Percentiles rank a stretch among this genome's conserved stretches.
phyloP scores from a whole-genome alignment of 2,329 filamentous ascomycete species.

The Trichophyton simii region DNA sequence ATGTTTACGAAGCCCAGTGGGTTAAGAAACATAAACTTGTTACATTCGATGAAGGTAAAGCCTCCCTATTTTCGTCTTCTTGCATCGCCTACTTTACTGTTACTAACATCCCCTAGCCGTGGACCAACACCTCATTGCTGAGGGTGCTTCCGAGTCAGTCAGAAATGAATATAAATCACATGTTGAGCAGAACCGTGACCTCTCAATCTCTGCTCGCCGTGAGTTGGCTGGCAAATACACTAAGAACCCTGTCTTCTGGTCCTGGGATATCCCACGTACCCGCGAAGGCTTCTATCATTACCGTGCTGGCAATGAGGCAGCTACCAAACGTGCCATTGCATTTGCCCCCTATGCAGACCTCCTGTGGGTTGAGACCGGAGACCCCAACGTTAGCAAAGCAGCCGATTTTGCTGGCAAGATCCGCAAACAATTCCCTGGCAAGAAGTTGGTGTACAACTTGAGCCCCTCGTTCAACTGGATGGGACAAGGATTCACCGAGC shows the following conservation, averaged over 20 bases:
- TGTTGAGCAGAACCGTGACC: conserved; percentile 52
- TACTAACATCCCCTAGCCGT: conserved; percentile 42
- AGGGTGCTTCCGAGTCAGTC: conserved; percentile 51
- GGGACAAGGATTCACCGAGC: conserved; percentile 77
- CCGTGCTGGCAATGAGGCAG: conserved; percentile 50
- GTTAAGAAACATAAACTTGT: conserved; percentile 73
- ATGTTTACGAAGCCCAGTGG: conserved; percentile 76
- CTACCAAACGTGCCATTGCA: conserved; percentile 80
- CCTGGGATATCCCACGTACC: conserved; percentile 83
- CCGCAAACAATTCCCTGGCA: conserved; percentile 54
- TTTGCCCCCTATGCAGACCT: conserved; percentile 90
- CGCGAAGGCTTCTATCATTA: conserved; percentile 92
- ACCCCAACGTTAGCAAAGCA: conserved; percentile 70
- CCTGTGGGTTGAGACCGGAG: conserved; percentile 91
- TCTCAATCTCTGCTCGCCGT: conserved; percentile 67
- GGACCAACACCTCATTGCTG: conserved; percentile 55
- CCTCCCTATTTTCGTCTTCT: background rate
- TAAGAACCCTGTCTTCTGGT: conserved; percentile 62
- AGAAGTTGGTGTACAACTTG: conserved; percentile 92
- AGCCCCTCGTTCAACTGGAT: conserved; percentile 98
- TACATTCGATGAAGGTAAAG: conserved; percentile 68
- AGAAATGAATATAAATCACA: conserved; percentile 56
- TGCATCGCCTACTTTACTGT: background rate
- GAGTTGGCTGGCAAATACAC: conserved; percentile 56
- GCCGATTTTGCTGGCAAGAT: conserved; percentile 65